Conservation (phyloP, 495 filamentous ascomycete genomes). For the Rhizodiscina lignyota region DNA sequence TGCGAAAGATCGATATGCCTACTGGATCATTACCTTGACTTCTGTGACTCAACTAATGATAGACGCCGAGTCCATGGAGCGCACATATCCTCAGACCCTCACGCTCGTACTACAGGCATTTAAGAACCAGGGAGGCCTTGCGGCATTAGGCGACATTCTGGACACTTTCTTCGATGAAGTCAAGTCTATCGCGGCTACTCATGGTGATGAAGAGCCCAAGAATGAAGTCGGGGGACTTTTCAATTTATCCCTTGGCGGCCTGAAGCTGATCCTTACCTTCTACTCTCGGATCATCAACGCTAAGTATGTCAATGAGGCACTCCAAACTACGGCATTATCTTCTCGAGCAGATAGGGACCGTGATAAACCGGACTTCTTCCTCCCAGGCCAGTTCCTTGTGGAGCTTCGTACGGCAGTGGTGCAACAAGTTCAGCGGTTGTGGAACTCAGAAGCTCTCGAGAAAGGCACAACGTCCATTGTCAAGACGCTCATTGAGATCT, state of each 20-base stretch:
- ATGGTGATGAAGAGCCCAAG: conserved; percentile 21
- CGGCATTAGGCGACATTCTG: conserved; percentile 54
- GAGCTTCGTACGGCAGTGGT: conserved; percentile 72
- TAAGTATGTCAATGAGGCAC: conserved; percentile 63
- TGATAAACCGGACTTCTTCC: conserved; percentile 48
- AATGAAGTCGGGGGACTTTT: conserved; percentile 2
- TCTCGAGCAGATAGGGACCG: conserved; percentile 34
- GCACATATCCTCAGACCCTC: conserved; percentile 42
- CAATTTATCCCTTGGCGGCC: conserved; percentile 28
- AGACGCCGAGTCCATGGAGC: conserved; percentile 32
- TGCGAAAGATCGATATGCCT: conserved; percentile 42
- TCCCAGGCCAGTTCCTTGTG: conserved; percentile 63
- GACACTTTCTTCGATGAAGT: conserved; percentile 57
- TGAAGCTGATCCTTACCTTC: conserved; percentile 72
- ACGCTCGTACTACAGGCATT: conserved; percentile 73
- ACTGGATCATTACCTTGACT: conserved; percentile 65
- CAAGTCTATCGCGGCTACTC: conserved; percentile 20
- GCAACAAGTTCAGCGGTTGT: conserved; percentile 62
- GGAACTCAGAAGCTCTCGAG: conserved; percentile 67
- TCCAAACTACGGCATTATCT: conserved; percentile 44
- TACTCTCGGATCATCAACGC: conserved; percentile 59
- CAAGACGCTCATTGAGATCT: conserved; percentile 66
- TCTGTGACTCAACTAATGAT: conserved; percentile 63
- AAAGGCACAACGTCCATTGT: conserved; percentile 58
- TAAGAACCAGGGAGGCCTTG: conserved; percentile 62